Evolutionary conservation across 768 basidiomycete genomes (phyloP), one percentile per base, ranked within the genome.

Genomic region (Lactifluus hygrophoroides): DNA sequence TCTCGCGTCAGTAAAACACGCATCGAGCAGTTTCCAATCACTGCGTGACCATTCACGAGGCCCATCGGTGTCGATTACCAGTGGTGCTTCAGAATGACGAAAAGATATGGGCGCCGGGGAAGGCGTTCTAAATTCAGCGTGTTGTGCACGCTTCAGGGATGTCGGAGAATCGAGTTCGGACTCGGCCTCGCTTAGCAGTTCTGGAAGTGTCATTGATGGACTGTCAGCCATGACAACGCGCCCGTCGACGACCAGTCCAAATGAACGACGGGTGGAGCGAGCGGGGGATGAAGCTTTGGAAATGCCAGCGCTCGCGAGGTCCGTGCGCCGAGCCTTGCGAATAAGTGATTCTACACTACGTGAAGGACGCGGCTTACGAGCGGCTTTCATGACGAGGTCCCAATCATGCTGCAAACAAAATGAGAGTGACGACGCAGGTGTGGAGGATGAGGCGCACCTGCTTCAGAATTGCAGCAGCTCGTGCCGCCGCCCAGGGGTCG

Each of bases 401-500:
- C 90, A 88, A 70, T 94, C 86, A 65, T 94, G 86, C 86, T 91
- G 23, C 54, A 44, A 21, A 57, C 37, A 40, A 52, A 3, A 19
- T 13, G 5, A 53, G 45, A 25, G 34, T n/a, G 13, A 28, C 9
- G 9, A 19, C 19, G 17, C 17, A 13, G 30, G 16, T 2, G 19
- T 23, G 27, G 16, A n/a, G 3, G 3, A 19, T 6, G 23, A 1
- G 13, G 69, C 82, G n/a, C 49, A 90, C 91, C 77, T 90, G 80
- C 71, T 88, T 92, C 65, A 96, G 75, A 58, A 96, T 94, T 0
- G 94, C 94, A 34, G 90, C 93, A n/a, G 93, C 94, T 48, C 90
- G 75, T 2, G 93, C 94, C 46, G 94, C 94, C 17, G 90, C 90
- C 58, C 79, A 77, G 2, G 94, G 89, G 69, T 95, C 89, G 21